Base-by-base conservation (phyloP, 805 yeast species). In the Myxozyma neglecta region DNA sequence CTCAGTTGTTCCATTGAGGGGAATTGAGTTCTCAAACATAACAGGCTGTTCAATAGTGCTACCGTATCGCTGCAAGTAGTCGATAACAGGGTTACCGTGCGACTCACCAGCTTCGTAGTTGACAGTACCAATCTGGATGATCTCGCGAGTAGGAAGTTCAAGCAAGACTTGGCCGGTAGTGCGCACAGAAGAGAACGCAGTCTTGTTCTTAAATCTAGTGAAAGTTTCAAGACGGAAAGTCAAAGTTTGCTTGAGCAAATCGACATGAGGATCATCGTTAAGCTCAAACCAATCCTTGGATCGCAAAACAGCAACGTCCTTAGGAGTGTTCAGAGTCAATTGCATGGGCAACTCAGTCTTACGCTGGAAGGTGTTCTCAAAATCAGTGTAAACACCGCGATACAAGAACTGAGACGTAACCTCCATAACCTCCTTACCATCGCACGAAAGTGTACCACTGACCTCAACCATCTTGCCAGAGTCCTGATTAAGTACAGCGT, bases 211-310 rank as follows among this genome's bases (percentile, higher is more conserved):
- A 83, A 83, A 93, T 66, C 88, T 84, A 73, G 89, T 87, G 66
- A 86, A 85, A 42, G 98, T 89, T 73, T 88, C 86, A 70, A 90
- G 86, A 78, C 97, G 87, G 83, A 94, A 93, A 47, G 90, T 89
- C 74, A 94, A 81, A 52, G 88, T 85, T 80, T 91, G 85, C 73
- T 86, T 84, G 70, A 89, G 80, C 71, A 94, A 80, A 65, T 89
- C 91, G 69, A 85, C 78, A 51, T 82, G 84, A 37, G 72, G 69
- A 63, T 83, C 84, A 70, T 81, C 79, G 67, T 86, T 88, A 70
- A 89, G 81, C 73, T 90, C 90, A 85, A 96, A 93, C 99, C 99
- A 94, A 79, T 94, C 98, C 82, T 94, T 94, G 32, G 98, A 90
- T 72, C 85, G 84, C 76, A 94, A 83, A 61, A 94, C 90, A 54